phyloP scores from a whole-genome alignment of 768 basidiomycete genomes.

The Boletus edulis region DNA sequence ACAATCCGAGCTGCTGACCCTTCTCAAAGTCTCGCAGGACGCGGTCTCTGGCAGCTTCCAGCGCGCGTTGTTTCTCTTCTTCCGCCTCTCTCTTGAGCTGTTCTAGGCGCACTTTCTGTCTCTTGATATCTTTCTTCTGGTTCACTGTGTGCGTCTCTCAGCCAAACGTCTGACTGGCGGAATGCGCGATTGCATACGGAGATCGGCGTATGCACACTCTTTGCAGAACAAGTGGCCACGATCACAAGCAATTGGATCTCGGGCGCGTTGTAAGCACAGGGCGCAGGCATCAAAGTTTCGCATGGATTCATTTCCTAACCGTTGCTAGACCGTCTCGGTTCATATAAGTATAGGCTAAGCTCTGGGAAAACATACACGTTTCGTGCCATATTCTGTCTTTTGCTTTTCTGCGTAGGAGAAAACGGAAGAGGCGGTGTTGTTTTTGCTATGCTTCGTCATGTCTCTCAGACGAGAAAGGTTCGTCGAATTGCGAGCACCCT shows the following conservation, averaged over 20 bases:
- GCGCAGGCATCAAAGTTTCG: conserved; percentile 89
- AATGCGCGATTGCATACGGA: conserved; percentile 48
- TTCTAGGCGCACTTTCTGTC: conserved; percentile 80
- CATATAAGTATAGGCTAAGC: background rate
- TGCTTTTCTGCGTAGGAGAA: conserved; percentile 91
- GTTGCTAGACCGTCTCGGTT: conserved; percentile 27
- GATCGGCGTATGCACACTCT: conserved; percentile 87
- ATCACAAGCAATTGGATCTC: conserved; percentile 79
- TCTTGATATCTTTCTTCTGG: conserved; percentile 92
- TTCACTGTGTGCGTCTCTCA: conserved; percentile 48
- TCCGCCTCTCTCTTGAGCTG: conserved; percentile 76
- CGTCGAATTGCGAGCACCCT: no score
- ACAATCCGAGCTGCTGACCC: conserved; percentile 75
- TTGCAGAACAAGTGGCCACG: conserved; percentile 95
- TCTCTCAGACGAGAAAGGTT: background rate
- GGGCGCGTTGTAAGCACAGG: conserved; percentile 79
- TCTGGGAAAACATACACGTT: conserved; percentile 45
- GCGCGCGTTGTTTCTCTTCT: conserved; percentile 66
- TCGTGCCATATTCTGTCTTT: conserved; percentile 77
- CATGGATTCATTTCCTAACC: conserved; percentile 84
- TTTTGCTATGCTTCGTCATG: conserved; percentile 91
- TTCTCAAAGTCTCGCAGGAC: conserved; percentile 89
- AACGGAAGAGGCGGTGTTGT: conserved; percentile 85
- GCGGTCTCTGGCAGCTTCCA: conserved; percentile 78
- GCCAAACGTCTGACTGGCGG: conserved; percentile 2